Evolutionary conservation across 176 grass and related monocot species (phyloP), one percentile per base, ranked within the genome.

Genomic region (Saccharum officinarum): DNA sequence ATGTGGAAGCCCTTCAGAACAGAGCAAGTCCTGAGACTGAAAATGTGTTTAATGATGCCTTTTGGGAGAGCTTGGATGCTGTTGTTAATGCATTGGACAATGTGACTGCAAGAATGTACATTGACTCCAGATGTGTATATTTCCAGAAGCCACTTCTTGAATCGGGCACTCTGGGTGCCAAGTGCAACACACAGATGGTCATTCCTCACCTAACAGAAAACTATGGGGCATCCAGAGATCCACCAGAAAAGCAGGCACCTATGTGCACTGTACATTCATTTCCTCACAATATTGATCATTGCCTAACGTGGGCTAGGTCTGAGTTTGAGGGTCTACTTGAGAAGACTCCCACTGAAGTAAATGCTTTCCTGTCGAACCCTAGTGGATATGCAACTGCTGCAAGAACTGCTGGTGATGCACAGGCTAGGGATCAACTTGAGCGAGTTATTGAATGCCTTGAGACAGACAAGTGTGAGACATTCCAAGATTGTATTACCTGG

Each of bases 191-290:
- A 82, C 92, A 97, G 84, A 91, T 93, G 95, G 95, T 97, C 82
- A 95, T 97, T 76, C 95, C 95, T 73, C 91, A 95, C 86, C 76
- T 95, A 62, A 97, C 91, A 67, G 95, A 97, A 83, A 97, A 98
- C 82, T 97, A 95, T 85, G 95, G 95, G 49, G 95, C 95, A 28
- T 95, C 95, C 45, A 97, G 95, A 84, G 92, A 97, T 78, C 95
- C 95, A 88, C 95, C 92, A 84, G 95, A 97, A 84, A 92, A 92
- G 79, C 92, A 97, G 82, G 95, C 95, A 31, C 95, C 92, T 81
- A 97, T 97, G 95, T 97, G 95, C 80, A 94, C 95, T 17, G 92
- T 94, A 17, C 95, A 97, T 86, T 97, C 95, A 67, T 97, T 97
- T 81, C 92, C 95, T 84, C 95, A 97, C 80, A 97, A 97, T 59